These are phyloP conservation scores for Candida sonorensis DNA, from an alignment of 805 yeast species.

Conservation along the genomic window DNA sequence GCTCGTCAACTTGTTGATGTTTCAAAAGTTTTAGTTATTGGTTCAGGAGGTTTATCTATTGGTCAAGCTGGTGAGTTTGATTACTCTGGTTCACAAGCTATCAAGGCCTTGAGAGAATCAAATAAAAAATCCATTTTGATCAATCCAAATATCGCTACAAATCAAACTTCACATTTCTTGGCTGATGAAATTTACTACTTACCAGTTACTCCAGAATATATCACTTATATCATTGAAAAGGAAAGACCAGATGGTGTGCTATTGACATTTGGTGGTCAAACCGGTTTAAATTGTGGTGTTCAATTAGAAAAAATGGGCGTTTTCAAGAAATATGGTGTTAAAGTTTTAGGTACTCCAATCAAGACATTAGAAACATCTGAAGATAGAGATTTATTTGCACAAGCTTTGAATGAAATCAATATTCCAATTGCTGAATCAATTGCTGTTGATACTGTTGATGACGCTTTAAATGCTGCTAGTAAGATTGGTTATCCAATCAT, in stretches of 20 bases:
- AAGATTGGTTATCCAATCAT: slow-evolving; percentile 92
- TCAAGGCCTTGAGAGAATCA: slow-evolving; percentile 96
- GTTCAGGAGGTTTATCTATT: slow-evolving; percentile 97
- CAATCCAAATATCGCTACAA: slow-evolving; percentile 97
- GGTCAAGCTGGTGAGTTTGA: slow-evolving; percentile 99
- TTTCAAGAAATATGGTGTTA: slow-evolving; percentile 84
- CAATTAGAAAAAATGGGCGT: slow-evolving; percentile 74
- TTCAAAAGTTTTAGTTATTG: slow-evolving; percentile 88
- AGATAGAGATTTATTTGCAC: slow-evolving; percentile 93
- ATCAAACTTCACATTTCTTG: slow-evolving; percentile 94
- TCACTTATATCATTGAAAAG: slow-evolving; percentile 87
- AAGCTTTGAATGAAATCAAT: slow-evolving; percentile 88
- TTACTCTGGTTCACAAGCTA: slow-evolving; percentile 98
- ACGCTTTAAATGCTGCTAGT: slow-evolving; percentile 78
- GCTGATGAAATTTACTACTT: slow-evolving; percentile 97
- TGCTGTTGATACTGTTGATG: slow-evolving; percentile 73
- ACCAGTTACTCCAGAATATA: slow-evolving; percentile 97
- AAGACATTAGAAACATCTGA: slow-evolving; percentile 96
- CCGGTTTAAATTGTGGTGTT: slow-evolving; percentile 95
- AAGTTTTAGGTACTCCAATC: slow-evolving; percentile 93
- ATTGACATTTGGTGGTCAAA: slow-evolving; percentile 98
- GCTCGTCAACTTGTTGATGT: slow-evolving; percentile 63
- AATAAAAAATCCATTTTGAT: slow-evolving; percentile 93
- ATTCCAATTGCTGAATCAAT: slow-evolving; percentile 94
- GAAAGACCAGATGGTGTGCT: slow-evolving; percentile 97